Evolutionary conservation across 805 yeast genomes (phyloP), one percentile per base, ranked within the genome.

Genomic region (Candida cerambycidarum): DNA sequence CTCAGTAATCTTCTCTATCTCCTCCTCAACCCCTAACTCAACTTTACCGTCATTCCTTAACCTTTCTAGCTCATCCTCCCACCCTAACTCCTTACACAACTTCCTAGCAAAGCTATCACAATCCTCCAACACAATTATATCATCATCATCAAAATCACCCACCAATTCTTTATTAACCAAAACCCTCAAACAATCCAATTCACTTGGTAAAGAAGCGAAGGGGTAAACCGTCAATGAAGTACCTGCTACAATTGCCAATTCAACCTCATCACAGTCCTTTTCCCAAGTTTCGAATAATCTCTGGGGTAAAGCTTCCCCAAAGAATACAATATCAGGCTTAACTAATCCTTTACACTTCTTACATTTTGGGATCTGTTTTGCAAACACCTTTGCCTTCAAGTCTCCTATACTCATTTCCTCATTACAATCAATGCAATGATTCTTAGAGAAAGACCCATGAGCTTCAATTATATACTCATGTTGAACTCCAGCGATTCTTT

Each of bases 241-340:
- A 1, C 99, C 99, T 0, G 96, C 97, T 1, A 92, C 89, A 16
- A 92, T 79, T 0, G 89, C 88, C 19, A 90, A 59, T 52, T 83
- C 89, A 18, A 81, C 71, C 1, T 71, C 68, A 2, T 68, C 75
- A 10, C 56, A 57, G 45, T 77, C 79, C 15, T 69, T 67, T 3
- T 84, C 92, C 85, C 93, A 82, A 10, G 62, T 53, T 2, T 78
- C 77, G 61, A 85, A 90, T 55, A 89, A 87, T 42, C 69, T 65
- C 1, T 53, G 54, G 0, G 98, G 98, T 19, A 92, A 69, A 2
- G 82, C 76, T 60, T 92, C 99, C 3, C 98, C 98, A 65, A 89
- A 93, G 56, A 92, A 92, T 1, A 89, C 96, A 52, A 92, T 93
- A 55, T 87, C 92, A 0, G 98, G 99, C 57, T 92, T 92, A 19